A percentile compares a stretch with the other conserved stretches of the same genome.
Evolutionary conservation across 768 basidiomycete species (phyloP).

Genomic region (Tephrocybe rancida): DNA sequence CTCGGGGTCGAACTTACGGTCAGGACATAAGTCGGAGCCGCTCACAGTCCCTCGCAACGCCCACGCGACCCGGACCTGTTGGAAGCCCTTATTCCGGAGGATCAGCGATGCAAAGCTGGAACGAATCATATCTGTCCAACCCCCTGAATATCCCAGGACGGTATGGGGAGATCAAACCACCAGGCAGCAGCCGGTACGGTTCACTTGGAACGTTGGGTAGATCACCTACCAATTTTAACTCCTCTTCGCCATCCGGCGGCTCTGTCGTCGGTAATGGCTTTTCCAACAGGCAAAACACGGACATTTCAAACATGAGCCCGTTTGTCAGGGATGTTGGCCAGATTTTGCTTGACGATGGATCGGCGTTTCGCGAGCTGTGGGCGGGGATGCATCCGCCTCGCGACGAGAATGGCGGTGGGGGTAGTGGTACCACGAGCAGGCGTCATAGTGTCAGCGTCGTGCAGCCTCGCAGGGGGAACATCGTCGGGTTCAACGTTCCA

Average conservation of each 20-base stretch:
- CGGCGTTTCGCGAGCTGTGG: slow-evolving; percentile 76
- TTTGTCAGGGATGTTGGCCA: slow-evolving; percentile 84
- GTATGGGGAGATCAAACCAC: slow-evolving; percentile 66
- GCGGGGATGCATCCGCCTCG: slow-evolving; percentile 65
- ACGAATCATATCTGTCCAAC: slow-evolving; percentile 58
- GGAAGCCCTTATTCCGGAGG: slow-evolving; percentile 48
- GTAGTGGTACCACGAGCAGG: slow-evolving; percentile 82
- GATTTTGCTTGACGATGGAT: slow-evolving; percentile 74
- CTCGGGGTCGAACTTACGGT: slow-evolving; percentile 61
- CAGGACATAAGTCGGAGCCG: slow-evolving; percentile 72
- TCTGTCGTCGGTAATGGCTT: slow-evolving; percentile 46
- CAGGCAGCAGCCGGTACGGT: slow-evolving; percentile 64
- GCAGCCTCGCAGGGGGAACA: slow-evolving; percentile 66
- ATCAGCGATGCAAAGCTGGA: slow-evolving; percentile 60
- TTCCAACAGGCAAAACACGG: slow-evolving; percentile 41
- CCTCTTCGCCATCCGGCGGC: slow-evolving; percentile 48
- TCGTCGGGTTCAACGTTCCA: slow-evolving; percentile 71
- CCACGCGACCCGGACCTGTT: slow-evolving; percentile 52
- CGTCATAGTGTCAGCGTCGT: slow-evolving; percentile 85
- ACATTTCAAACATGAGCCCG: slow-evolving; percentile 81
- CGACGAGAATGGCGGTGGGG: slow-evolving; percentile 62
- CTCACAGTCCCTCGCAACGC: slow-evolving; percentile 74
- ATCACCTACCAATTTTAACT: slow-evolving; percentile 55
- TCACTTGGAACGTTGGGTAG: slow-evolving; percentile 57
- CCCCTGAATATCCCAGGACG: slow-evolving; percentile 60